Evolutionary conservation across 441 rosid genomes (phyloP).

Genomic region (Gossypium gossypioides): DNA sequence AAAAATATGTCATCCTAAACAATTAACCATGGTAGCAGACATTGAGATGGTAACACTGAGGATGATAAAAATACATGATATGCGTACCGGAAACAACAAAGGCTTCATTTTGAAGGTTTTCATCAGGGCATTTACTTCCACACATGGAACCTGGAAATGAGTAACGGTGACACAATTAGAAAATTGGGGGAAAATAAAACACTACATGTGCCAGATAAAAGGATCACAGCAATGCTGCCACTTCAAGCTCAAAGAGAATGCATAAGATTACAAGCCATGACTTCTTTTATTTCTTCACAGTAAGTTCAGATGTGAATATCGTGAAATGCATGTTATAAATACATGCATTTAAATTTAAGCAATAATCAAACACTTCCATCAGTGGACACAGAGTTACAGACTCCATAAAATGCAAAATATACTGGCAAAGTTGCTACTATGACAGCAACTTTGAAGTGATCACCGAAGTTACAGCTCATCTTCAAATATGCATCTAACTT

Average conservation of each 20-base stretch:
- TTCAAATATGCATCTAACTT: slow-evolving; percentile 5
- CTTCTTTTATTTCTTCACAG: background rate
- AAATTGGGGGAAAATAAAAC: background rate
- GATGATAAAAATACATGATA: background rate
- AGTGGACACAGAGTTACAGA: slow-evolving; percentile 3
- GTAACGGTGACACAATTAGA: slow-evolving; percentile 12
- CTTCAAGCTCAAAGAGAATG: slow-evolving; percentile 11
- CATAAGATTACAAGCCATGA: slow-evolving; percentile 1
- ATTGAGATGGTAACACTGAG: background rate
- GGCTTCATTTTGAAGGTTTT: slow-evolving; percentile 93
- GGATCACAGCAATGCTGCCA: slow-evolving; percentile 2
- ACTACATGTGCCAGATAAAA: background rate
- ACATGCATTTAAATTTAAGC: background rate
- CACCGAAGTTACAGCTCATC: background rate
- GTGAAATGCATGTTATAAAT: background rate
- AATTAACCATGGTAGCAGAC: background rate
- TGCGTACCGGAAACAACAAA: slow-evolving; percentile 69
- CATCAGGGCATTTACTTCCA: slow-evolving; percentile 90
- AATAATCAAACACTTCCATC: background rate
- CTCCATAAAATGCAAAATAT: background rate
- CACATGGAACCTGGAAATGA: slow-evolving; percentile 71
- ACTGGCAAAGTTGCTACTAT: background rate
- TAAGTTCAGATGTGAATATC: background rate
- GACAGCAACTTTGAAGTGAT: background rate
- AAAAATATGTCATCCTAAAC: background rate